Base-by-base conservation (phyloP, 768 basidiomycete species). In the Ramaria sp. region DNA sequence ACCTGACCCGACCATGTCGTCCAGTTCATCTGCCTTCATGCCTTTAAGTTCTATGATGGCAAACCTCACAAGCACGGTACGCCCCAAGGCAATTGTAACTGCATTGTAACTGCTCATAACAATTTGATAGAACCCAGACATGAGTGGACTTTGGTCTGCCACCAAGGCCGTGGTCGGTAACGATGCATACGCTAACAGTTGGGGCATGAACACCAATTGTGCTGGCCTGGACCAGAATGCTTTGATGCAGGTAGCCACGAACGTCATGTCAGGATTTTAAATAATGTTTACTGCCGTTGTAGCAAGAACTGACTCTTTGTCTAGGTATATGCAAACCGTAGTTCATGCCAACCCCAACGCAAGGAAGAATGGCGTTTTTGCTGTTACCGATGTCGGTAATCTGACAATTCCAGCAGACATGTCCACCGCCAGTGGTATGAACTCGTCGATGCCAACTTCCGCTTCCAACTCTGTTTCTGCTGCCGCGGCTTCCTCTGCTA, bases 131-230 rank as follows among this genome's bases (percentile, higher is more conserved):
- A 75, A 73, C 68, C 73, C 84, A 36, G 70, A 76, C 58, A 69
- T 85, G 48, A 67, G 75, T 20, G 75, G 80, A 3, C 82, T 81
- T 67, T 68, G 71, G 61, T 64, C 76, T 10, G 79, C 80, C 70
- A 71, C 75, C 43, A 62, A 64, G 56, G 73, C 69, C 57, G 55
- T 69, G 61, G 83, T 82, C 32, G 58, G 67, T n/a, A 69, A 69
- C 65, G 81, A 74, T 63, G 45, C 64, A 44, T 41, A 45, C 53
- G 84, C 79, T 27, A 64, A 75, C 15, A 67, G 59, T 41, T 87
- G 85, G 86, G 85, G 84, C 56, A 64, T 66, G 52, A 78, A 69
- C 73, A 76, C 85, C 37, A 78, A 86, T 66, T 68, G 87, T 61
- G 63, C 68, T 36, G 39, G 57, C 42, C 67, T 88, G 61, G 81